Evolutionary conservation across 306 rosid genomes (phyloP), one percentile per base, ranked within the genome.

Genomic region (Elaeagnus macrophylla): DNA sequence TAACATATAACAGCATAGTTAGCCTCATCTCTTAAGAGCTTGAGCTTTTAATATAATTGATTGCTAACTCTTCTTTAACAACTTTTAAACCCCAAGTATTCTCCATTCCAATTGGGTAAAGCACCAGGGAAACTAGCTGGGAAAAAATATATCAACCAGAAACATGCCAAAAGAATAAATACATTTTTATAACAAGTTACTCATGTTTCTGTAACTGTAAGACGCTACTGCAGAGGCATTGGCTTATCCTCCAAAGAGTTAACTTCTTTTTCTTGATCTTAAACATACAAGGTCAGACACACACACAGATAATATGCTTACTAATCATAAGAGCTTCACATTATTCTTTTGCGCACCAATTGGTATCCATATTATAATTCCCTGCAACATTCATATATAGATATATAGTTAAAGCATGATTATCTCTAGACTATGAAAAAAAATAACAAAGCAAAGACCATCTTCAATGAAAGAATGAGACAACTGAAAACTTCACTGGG

Each of bases 361-460:
- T 67, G 57, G 75, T 76, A 74, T 72, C 88, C 80, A 57, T 61
- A 61, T 37, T 67, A 75, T 71, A 57, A 69, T 57, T 57, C 72
- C 86, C 89, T 81, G 89, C 86, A 81, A 85, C 74, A 85, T 74
- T 73, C 86, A 79, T 77, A 79, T 72, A 66, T 85, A 81, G 59
- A 79, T 81, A 79, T 77, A 69, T 73, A 57, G 71, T 77, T 81
- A 86, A 81, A 81, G 67, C 77, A 67, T 6, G 32, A 50, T 69
- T 67, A 55, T 71, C 77, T 56, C 83, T 72, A 69, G 49, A 54
- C 82, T 75, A 72, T 45, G 66, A 64, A 67, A 63, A 61, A 53
- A 74, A 65, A 49, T 20, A 64, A 53, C 59, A 42, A 10, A 62
- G 53, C 17, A 7, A 66, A 39, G 11, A 46, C 39, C 14, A 37